Conservation (phyloP, 306 rosid genomes). For the Dalbergia cochinchinensis region DNA sequence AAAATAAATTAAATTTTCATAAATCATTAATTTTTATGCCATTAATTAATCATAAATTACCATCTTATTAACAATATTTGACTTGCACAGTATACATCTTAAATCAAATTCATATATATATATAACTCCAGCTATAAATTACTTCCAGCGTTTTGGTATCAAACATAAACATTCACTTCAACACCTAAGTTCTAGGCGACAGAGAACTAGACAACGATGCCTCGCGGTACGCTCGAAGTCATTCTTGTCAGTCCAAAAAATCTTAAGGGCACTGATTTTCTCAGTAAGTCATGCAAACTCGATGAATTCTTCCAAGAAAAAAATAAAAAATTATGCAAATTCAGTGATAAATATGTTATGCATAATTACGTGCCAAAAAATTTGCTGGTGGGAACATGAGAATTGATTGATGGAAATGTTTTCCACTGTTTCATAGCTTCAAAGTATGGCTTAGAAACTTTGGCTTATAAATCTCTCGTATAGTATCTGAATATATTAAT, state of each 20-base stretch:
- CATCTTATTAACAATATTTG: too few species aligned
- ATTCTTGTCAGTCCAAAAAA: slow-evolving; percentile 50
- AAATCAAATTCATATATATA: too few species aligned
- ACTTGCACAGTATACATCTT: too few species aligned
- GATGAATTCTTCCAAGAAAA: background rate
- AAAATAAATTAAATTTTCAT: too few species aligned
- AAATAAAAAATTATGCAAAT: background rate
- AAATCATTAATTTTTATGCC: too few species aligned
- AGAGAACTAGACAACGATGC: slow-evolving; percentile 37
- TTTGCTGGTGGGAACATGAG: background rate
- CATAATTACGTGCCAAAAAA: background rate
- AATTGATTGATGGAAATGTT: background rate
- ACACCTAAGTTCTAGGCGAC: background rate
- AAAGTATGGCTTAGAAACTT: background rate
- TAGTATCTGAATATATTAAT: too few species aligned
- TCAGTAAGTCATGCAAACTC: slow-evolving; percentile 37
- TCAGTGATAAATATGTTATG: background rate
- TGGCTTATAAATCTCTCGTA: background rate
- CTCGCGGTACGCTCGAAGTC: slow-evolving; percentile 60
- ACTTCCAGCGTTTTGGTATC: background rate
- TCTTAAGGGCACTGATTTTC: slow-evolving; percentile 43
- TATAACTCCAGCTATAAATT: background rate
- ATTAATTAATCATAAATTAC: too few species aligned
- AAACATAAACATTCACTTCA: background rate
- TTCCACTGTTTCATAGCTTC: background rate